These are phyloP conservation scores for Sistotremastrum niveocremeum DNA, from an alignment of 768 basidiomycete species.

Conservation along the genomic window DNA sequence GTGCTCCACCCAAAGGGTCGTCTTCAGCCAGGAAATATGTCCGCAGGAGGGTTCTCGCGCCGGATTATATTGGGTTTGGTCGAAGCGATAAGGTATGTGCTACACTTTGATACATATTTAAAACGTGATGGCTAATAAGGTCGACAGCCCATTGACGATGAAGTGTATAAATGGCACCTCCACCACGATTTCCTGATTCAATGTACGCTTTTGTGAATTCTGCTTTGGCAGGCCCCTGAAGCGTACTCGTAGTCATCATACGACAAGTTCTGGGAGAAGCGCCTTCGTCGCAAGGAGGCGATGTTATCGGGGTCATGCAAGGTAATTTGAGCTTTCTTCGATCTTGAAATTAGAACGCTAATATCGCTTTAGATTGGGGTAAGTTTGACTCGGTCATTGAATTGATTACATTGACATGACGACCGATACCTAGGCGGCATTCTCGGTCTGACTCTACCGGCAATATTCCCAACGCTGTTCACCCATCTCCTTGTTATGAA, in stretches of 20 bases:
- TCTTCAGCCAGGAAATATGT: background rate
- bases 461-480: slow-evolving; percentile 4
- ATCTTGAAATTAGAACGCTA: background rate
- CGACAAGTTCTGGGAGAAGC: slow-evolving; percentile 2
- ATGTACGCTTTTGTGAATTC: background rate
- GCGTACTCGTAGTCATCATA: background rate
- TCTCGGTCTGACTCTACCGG: slow-evolving; percentile 2
- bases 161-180: slow-evolving; percentile 3
- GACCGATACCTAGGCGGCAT: background rate
- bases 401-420: background rate
- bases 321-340: background rate
- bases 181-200: slow-evolving; percentile 3
- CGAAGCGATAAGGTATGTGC: slow-evolving; percentile 3
- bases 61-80: slow-evolving; percentile 4
- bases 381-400: background rate
- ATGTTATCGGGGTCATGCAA: slow-evolving; percentile 2
- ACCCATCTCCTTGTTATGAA: slow-evolving; percentile 4
- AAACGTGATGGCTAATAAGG: background rate
- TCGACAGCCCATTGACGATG: slow-evolving; percentile 2
- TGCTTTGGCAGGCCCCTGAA: background rate
- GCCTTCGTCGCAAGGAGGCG: background rate
- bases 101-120: background rate
- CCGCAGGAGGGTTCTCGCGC: slow-evolving; percentile 2
- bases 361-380: slow-evolving; percentile 3
- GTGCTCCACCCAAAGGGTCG: background rate